Conservation (phyloP, 148 eudicot species). For the Amaranthus hypochondriacus region DNA sequence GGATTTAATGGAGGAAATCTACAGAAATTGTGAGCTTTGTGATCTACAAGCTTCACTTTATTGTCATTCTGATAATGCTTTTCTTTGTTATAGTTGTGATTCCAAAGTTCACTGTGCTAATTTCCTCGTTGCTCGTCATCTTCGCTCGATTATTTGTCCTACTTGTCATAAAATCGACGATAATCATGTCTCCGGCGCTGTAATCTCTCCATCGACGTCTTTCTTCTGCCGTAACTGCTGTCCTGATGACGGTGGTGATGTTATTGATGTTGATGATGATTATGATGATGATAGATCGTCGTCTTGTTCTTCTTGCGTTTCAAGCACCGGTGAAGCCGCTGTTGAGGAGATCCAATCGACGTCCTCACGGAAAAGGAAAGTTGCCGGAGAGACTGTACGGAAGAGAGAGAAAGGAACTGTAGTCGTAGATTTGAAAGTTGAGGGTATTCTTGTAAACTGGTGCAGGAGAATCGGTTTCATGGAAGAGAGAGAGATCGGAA, state of each 20-base stretch:
- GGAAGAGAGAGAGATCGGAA: background rate
- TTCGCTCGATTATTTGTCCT: constrained; percentile 35
- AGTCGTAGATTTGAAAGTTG: constrained; percentile 31
- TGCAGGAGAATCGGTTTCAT: constrained; percentile 34
- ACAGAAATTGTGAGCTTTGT: constrained; percentile 46
- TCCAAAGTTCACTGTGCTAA: constrained; percentile 51
- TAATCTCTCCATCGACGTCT: background rate
- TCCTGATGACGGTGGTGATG: constrained; percentile 3
- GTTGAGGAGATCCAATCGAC: background rate
- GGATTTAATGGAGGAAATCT: constrained; percentile 7
- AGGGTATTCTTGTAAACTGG: constrained; percentile 59
- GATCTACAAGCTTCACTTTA: constrained; percentile 32
- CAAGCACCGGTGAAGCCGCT: constrained; percentile 28
- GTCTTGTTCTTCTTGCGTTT: constrained; percentile 25
- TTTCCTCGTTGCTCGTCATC: constrained; percentile 74
- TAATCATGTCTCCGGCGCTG: constrained; percentile 27
- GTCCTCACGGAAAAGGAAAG: constrained; percentile 19
- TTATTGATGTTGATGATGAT: background rate
- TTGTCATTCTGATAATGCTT: constrained; percentile 58
- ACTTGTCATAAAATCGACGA: constrained; percentile 26
- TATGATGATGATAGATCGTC: constrained; percentile 19
- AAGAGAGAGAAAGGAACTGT: background rate
- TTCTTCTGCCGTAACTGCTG: constrained; percentile 32
- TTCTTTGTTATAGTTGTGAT: constrained; percentile 47
- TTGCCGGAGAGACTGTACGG: background rate